phyloP scores from a whole-genome alignment of 139 green algal genomes.

The Tetratostichococcus sp. region DNA sequence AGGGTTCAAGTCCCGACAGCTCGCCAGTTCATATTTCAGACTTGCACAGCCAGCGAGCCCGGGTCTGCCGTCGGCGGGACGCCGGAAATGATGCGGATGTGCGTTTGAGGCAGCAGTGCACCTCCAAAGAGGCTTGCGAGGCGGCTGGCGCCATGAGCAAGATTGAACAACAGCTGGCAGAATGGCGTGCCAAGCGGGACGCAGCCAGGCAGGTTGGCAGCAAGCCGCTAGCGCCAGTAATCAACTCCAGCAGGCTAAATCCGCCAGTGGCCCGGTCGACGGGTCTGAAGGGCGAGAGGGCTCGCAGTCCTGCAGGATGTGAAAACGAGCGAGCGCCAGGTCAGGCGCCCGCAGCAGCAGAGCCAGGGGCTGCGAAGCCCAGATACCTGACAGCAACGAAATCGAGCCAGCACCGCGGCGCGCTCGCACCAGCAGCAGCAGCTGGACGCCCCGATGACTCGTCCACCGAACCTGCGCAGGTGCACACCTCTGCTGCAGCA shows the following conservation, averaged over 20 bases:
- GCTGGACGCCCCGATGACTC: background rate
- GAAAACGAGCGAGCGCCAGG: background rate
- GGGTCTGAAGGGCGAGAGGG: background rate
- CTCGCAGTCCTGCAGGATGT: background rate
- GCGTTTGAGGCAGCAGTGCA: too few species aligned
- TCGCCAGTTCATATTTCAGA: too few species aligned
- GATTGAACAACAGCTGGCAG: background rate
- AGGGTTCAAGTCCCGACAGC: too few species aligned
- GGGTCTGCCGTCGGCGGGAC: too few species aligned
- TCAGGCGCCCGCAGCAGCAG: background rate
- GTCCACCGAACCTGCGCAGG: background rate
- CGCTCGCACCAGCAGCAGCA: background rate
- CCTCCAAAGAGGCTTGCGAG: too few species aligned
- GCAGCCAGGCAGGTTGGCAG: background rate
- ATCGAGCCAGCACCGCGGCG: background rate
- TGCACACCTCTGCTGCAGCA: background rate
- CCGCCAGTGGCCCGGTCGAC: too few species aligned
- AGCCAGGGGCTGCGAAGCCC: background rate
- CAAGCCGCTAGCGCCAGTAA: background rate
- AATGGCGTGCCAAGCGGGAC: background rate
- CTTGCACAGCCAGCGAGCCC: too few species aligned
- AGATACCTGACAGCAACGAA: background rate
- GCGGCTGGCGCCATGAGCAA: background rate
- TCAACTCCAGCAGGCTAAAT: background rate
- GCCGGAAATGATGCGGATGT: too few species aligned